Evolutionary conservation across 257 asterid genomes (phyloP).

Genomic region (Solanum dulcamara): DNA sequence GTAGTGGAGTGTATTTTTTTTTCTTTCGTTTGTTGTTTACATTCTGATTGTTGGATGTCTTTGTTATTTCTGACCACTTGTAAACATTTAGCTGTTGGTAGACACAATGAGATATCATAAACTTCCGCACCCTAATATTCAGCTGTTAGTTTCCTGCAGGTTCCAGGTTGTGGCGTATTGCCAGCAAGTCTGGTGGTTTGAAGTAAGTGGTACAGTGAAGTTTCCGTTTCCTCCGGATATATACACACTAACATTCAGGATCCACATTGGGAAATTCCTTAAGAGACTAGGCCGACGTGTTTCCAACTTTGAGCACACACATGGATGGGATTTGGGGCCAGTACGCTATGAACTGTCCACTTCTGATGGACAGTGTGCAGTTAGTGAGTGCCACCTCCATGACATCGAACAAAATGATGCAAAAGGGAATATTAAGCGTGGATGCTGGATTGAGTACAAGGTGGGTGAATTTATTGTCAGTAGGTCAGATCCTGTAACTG

Average conservation of each 20-base stretch:
- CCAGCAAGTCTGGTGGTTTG: slow-evolving; percentile 99
- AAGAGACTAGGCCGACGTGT: slow-evolving; percentile 85
- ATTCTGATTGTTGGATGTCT: neutral
- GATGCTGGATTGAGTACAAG: slow-evolving; percentile 86
- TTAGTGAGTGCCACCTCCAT: slow-evolving; percentile 53
- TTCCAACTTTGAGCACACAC: slow-evolving; percentile 67
- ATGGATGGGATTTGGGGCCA: slow-evolving; percentile 93
- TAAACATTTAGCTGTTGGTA: neutral
- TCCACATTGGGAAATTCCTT: slow-evolving; percentile 73
- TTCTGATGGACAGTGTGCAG: slow-evolving; percentile 81
- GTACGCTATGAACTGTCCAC: slow-evolving; percentile 65
- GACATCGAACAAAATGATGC: slow-evolving; percentile 47
- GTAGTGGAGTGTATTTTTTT: neutral
- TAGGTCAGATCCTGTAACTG: slow-evolving; percentile 51
- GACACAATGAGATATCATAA: neutral
- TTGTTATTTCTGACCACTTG: neutral
- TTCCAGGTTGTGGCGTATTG: slow-evolving; percentile 73
- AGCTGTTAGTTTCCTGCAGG: slow-evolving; percentile 31
- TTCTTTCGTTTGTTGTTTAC: neutral
- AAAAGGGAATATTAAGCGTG: slow-evolving; percentile 56
- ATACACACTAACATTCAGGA: slow-evolving; percentile 62
- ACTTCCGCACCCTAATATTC: neutral
- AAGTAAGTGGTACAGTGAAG: slow-evolving; percentile 65
- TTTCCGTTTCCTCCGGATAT: slow-evolving; percentile 89
- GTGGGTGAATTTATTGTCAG: slow-evolving; percentile 73